Conservation (phyloP, 768 basidiomycete species). For the Suillus luteus region DNA sequence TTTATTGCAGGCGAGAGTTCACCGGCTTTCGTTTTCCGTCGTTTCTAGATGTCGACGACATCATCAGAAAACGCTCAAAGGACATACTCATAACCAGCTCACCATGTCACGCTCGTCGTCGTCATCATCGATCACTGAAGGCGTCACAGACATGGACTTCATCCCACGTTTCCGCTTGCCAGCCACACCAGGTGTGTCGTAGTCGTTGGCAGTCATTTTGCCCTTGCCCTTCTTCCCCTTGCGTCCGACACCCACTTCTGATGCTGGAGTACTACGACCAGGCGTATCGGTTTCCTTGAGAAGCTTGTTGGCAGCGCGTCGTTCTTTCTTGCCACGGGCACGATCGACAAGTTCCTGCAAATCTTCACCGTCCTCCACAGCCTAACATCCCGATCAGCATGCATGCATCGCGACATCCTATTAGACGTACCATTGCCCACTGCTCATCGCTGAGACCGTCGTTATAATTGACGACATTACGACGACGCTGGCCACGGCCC, state of each 20-base stretch:
- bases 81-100: slow-evolving; percentile 27
- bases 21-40: slow-evolving; percentile 71
- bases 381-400: slow-evolving; percentile 38
- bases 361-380: slow-evolving; percentile 82
- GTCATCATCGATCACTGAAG: slow-evolving; percentile 70
- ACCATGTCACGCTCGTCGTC: slow-evolving; percentile 79
- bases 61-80: slow-evolving; percentile 5
- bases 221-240: slow-evolving; percentile 61
- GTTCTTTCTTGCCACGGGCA: slow-evolving; percentile 63
- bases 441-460: slow-evolving; percentile 94
- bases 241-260: slow-evolving; percentile 57
- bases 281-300: slow-evolving; percentile 61
- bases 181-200: slow-evolving; percentile 41
- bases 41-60: slow-evolving; percentile 56
- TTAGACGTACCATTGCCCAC: slow-evolving; percentile 72
- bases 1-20: slow-evolving; percentile 61
- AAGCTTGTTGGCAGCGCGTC: slow-evolving; percentile 60
- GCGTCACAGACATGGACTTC: slow-evolving; percentile 77
- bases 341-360: slow-evolving; percentile 71
- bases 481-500: slow-evolving; percentile 83
- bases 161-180: slow-evolving; percentile 76
- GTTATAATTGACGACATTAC: slow-evolving; percentile 87
- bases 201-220: slow-evolving; percentile 51
- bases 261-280: slow-evolving; percentile 63
- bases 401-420: neutral